phyloP scores from a whole-genome alignment of 805 yeast species.

The Candida parachauliodes region DNA sequence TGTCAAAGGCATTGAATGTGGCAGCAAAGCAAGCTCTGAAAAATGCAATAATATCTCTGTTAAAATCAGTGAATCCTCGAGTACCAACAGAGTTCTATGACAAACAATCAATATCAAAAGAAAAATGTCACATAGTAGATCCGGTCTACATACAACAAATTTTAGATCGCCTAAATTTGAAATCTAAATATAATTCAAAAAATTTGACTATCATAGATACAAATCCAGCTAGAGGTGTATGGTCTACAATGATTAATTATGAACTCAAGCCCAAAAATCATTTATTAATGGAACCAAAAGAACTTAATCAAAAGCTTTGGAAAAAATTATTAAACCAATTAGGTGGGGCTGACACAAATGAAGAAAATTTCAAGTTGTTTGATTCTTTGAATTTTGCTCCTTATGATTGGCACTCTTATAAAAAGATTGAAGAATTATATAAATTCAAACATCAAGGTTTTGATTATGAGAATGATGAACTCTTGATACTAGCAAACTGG shows the following conservation, averaged over 20 bases:
- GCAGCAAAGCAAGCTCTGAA: not conserved
- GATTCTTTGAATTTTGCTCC: slow-evolving; percentile 43
- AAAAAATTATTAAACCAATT: slow-evolving; percentile 19
- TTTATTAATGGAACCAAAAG: slow-evolving; percentile 54
- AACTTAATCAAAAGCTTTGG: slow-evolving; percentile 24
- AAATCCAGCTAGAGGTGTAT: slow-evolving; percentile 56
- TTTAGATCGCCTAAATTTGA: slow-evolving; percentile 45
- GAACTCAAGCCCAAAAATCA: slow-evolving; percentile 61
- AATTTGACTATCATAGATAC: slow-evolving; percentile 54
- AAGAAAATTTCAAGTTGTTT: slow-evolving; percentile 31
- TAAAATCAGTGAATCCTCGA: slow-evolving; percentile 1
- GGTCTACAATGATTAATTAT: slow-evolving; percentile 61
- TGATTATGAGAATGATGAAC: slow-evolving; percentile 46
- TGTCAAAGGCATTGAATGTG: not conserved
- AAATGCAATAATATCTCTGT: not conserved
- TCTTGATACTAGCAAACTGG: slow-evolving; percentile 59
- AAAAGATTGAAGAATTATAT: slow-evolving; percentile 22
- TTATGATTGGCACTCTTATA: slow-evolving; percentile 63
- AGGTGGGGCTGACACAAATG: slow-evolving; percentile 18
- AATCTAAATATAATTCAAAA: slow-evolving; percentile 29
- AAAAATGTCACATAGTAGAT: not conserved
- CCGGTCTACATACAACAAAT: slow-evolving; percentile 18
- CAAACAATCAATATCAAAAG: not conserved
- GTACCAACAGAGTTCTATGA: slow-evolving; percentile 1
- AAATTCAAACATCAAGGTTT: slow-evolving; percentile 14